Base-by-base conservation (phyloP, 78 protist genomes). In the Dictyostelium intermedium region DNA sequence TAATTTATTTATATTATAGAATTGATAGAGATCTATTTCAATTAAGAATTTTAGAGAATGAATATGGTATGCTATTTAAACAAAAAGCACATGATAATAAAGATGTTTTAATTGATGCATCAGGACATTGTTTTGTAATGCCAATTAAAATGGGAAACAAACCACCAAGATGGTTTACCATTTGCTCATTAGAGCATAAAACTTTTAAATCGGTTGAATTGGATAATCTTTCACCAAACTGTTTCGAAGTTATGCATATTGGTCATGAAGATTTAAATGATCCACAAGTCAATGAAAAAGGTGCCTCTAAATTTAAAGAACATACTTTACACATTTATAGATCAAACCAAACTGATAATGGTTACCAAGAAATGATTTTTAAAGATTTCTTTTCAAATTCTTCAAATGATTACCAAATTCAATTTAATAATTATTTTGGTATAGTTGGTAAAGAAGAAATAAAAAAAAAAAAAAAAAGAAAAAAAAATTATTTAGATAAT, bases 141-240 rank as follows among this genome's bases (percentile, higher is more conserved):
- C 79, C 79, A 72, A 72, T 72, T 18, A 72, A 72, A 34, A 72
- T 72, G 79, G 79, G 79, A 32, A 72, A 72, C 34, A 72, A 72
- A 72, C 45, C 79, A 32, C 79, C 79, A 72, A 30, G 79, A 32
- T 72, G 79, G 79, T 72, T 72, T 6, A 72, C 79, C 30, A 72
- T 72, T 18, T 30, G 35, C 16, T 32, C 23, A 16, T 72, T 72
- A 7, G 25, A 72, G 16, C 79, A 72, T 72, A 34, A 20, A 6
- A 72, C 79, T 34, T 72, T 72, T 16, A 72, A 72, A 72, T 32
- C 43, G 16, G 39, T 72, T 4, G 39, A 72, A 0, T 34, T 72
- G 4, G 34, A 72, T 34, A 20, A 72, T 30, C 20, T 72, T 5
- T 34, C 39, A 5, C 79, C 79, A 72, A 72, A 72, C 6, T 34